Base-by-base conservation (phyloP, 768 basidiomycete species). In the Leccinum rimulosum region DNA sequence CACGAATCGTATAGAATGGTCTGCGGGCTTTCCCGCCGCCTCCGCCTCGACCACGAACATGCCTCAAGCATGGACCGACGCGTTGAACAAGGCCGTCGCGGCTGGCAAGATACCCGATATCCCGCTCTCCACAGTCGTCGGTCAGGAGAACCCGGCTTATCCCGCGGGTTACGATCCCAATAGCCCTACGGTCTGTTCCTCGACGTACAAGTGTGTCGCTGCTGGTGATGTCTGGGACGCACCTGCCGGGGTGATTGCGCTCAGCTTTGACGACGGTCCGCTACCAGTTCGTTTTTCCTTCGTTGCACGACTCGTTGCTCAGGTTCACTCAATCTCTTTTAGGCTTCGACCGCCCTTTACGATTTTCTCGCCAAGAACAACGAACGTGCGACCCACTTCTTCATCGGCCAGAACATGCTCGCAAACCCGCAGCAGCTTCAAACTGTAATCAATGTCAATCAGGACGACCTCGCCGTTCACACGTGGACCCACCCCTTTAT, bases 211-310 rank as follows among this genome's bases (percentile, higher is more conserved):
- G 67, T 94, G 91, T 71, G 70, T 68, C 54, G 79, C 76, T 45
- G 63, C 78, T 4, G 84, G 80, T 11, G 90, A 92, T 62, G 67
- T 91, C 52, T 88, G 87, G 84, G 84, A 95, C 60, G 89, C 88
- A 0, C 93, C 94, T 0, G 71, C 80, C 31, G 89, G 90, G 8
- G 74, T 80, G 54, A 75, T 91, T 54, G 89, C 77, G 2, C 75
- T 84, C 56, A 79, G 84, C 51, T 93, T 93, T 68, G 93, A 95
- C 67, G 93, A 94, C 67, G 93, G 93, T 0, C 93, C 93, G 0
- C 75, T 80, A 15, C 74, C 78, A 1, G 80, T 82, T 62, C 31
- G 75, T 66, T 40, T 55, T 14, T 33, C 48, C 25, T 43, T 57
- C 17, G 30, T 49, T 38, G 52, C 50, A 40, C 57, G 33, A 25